Conservation (phyloP, 768 basidiomycete genomes). For the Phanerochaete sordida region DNA sequence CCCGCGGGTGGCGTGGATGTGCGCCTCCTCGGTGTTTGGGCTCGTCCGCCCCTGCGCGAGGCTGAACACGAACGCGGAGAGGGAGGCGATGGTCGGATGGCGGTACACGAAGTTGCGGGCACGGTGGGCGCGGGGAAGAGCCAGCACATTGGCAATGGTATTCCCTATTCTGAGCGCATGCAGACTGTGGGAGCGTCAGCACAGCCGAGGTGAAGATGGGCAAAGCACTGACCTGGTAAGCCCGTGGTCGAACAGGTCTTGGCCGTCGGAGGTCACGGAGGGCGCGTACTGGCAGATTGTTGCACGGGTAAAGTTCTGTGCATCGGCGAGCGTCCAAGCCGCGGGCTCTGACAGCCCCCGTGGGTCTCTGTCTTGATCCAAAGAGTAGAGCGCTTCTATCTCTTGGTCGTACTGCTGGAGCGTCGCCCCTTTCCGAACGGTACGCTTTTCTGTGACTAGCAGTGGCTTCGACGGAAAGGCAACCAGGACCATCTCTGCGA, state of each 20-base stretch:
- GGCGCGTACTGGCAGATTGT: not conserved
- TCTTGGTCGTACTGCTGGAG: slow-evolving; percentile 14
- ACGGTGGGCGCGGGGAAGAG: not conserved
- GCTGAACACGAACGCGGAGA: not conserved
- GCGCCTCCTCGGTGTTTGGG: no score
- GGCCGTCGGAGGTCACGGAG: not conserved
- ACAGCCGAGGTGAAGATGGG: not conserved
- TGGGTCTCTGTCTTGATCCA: not conserved
- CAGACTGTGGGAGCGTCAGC: not conserved
- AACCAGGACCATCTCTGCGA: slow-evolving; percentile 30
- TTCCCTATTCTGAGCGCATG: not conserved
- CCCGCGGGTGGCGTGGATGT: not conserved
- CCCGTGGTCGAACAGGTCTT: slow-evolving; percentile 14
- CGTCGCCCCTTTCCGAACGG: slow-evolving; percentile 9
- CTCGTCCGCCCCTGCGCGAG: not conserved
- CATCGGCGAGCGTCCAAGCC: not conserved
- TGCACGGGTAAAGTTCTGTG: not conserved
- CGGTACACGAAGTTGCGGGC: not conserved
- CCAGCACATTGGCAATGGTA: slow-evolving; percentile 6
- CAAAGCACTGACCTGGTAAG: slow-evolving; percentile 12
- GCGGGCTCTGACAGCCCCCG: not conserved
- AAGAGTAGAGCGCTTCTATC: slow-evolving; percentile 13
- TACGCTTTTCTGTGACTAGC: slow-evolving; percentile 17
- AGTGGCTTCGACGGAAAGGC: slow-evolving; percentile 15
- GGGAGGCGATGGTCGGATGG: not conserved